phyloP scores from a whole-genome alignment of 345 rosid species.

The Salix arbutifolia region DNA sequence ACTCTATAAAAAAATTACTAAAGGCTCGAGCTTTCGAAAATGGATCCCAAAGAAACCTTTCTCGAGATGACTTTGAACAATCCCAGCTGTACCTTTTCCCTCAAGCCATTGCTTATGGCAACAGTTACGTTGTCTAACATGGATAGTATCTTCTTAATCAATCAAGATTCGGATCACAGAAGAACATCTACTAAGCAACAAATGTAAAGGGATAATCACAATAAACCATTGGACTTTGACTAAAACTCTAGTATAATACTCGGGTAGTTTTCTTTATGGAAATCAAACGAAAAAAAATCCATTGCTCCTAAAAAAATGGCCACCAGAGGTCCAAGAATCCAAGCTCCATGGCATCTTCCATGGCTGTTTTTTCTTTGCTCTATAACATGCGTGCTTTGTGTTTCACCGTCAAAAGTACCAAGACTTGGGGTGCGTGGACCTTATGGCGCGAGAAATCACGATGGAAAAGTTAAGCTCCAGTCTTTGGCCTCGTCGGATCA shows the following conservation, averaged over 20 bases:
- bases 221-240: neutral
- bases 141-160: neutral
- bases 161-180: neutral
- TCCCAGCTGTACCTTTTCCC: neutral
- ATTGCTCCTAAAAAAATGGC: neutral
- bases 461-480: neutral
- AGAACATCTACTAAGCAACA: neutral
- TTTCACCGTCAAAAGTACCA: neutral
- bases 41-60: neutral
- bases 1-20: neutral
- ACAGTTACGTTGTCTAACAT: neutral
- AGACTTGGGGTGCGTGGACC: neutral
- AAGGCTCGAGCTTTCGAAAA: neutral
- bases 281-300: neutral
- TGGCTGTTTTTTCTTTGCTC: neutral
- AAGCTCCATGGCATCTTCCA: neutral
- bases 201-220: neutral
- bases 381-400: neutral
- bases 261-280: too few relatives aligned
- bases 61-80: neutral
- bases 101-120: neutral
- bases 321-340: neutral
- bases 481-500: neutral
- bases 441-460: neutral
- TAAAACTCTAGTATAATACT: neutral